These are phyloP conservation scores for Bisporella sp. DNA, from an alignment of 2,329 filamentous ascomycete species.

Conservation along the genomic window DNA sequence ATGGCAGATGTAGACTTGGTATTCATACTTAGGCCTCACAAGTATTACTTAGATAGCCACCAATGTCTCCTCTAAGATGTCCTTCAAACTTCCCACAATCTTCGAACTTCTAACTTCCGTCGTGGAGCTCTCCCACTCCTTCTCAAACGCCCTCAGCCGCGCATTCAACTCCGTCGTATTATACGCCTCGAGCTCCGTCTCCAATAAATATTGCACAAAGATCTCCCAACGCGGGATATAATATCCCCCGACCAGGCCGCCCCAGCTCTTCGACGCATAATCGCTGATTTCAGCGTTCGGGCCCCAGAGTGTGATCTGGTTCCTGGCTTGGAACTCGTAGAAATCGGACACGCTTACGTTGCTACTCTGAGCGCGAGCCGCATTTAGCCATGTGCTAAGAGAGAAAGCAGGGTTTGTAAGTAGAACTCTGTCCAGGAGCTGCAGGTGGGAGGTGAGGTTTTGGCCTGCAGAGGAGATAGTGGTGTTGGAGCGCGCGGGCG, in stretches of 20 bases:
- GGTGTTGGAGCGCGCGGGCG: constrained; percentile 12
- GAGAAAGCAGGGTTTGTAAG: constrained; percentile 34
- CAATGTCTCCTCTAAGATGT: neutral
- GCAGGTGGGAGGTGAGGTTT: constrained; percentile 29
- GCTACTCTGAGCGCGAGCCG: constrained; percentile 27
- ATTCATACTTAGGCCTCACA: too few relatives aligned
- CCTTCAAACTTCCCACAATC: neutral
- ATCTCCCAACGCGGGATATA: constrained; percentile 39
- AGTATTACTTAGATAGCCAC: neutral
- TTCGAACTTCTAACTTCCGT: neutral
- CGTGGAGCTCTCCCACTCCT: neutral
- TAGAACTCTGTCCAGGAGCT: constrained; percentile 35
- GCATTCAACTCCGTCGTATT: constrained; percentile 16
- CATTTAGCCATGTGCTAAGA: constrained; percentile 34
- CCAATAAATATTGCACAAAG: constrained; percentile 34
- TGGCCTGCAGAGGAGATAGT: constrained; percentile 22
- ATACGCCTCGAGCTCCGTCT: constrained; percentile 8
- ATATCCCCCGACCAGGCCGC: constrained; percentile 38
- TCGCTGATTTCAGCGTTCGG: constrained; percentile 40
- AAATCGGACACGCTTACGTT: constrained; percentile 27
- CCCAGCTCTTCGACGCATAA: constrained; percentile 43
- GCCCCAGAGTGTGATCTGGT: constrained; percentile 45
- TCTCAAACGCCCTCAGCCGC: constrained; percentile 1
- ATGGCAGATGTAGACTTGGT: too few relatives aligned
- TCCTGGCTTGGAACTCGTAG: constrained; percentile 39